phyloP scores from a whole-genome alignment of 2,329 filamentous ascomycete species.

The Beauveria medogensis region DNA sequence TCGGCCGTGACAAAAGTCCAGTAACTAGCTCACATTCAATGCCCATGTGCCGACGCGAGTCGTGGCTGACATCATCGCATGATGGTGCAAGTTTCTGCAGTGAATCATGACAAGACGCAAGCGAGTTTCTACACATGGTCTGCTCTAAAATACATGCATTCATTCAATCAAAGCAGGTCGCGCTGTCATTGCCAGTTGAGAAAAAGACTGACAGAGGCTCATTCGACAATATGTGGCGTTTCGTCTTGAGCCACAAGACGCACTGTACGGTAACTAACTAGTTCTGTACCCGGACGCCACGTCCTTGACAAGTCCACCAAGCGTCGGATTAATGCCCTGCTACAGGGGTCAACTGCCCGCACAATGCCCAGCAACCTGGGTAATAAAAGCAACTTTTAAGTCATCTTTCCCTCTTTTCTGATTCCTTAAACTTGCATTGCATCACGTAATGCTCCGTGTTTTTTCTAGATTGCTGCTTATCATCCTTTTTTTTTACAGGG shows the following conservation, averaged over 20 bases:
- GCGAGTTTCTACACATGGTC: not conserved
- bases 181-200: not conserved
- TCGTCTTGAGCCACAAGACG: not conserved
- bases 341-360: not conserved
- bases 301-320: not conserved
- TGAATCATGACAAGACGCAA: not conserved
- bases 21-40: not conserved
- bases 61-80: not conserved
- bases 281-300: not conserved
- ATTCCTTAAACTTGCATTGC: not conserved
- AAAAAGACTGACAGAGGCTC: not conserved
- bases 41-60: not conserved
- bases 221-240: not conserved
- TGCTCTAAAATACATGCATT: not conserved
- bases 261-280: too few relatives aligned
- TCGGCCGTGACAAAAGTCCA: not conserved
- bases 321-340: not conserved
- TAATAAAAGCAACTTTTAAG: too few relatives aligned
- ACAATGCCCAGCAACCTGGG: not conserved
- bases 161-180: too few relatives aligned
- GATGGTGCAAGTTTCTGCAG: not conserved
- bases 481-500: not conserved
- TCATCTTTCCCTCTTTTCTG: too few relatives aligned
- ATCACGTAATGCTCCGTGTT: not conserved
- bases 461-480: not conserved